These are phyloP conservation scores for Ananas comosus DNA, from an alignment of 176 grass and related monocot species.

Conservation along the genomic window DNA sequence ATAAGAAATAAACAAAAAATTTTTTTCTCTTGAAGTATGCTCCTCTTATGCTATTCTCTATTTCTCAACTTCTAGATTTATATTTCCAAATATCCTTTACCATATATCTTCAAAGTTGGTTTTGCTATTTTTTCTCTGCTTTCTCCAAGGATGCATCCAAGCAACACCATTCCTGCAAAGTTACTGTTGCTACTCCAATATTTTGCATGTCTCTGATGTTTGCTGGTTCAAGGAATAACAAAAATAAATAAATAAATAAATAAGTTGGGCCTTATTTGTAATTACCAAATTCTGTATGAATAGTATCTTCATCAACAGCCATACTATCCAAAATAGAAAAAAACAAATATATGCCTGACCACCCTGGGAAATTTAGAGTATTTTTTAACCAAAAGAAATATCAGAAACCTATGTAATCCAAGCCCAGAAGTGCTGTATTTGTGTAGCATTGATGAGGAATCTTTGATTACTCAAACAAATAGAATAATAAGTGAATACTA, in stretches of 20 bases:
- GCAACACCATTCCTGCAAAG: constrained; percentile 62
- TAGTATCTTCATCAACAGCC: too few species aligned
- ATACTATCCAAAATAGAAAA: too few species aligned
- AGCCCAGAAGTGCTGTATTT: background rate
- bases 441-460: background rate
- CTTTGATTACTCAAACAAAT: background rate
- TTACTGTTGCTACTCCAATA: constrained; percentile 56
- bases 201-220: constrained; percentile 88
- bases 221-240: constrained; percentile 25
- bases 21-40: too few species aligned
- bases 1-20: too few species aligned
- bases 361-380: too few species aligned
- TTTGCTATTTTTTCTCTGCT: too few species aligned
- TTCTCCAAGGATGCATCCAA: constrained; percentile 9
- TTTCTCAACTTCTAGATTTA: background rate
- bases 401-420: constrained; percentile 2
- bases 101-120: too few species aligned
- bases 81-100: too few species aligned
- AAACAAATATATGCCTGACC: too few species aligned
- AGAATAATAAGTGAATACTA: constrained; percentile 3
- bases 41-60: too few species aligned
- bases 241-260: background rate
- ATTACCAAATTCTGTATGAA: background rate
- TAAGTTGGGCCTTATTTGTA: background rate
- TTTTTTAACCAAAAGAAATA: background rate